Evolutionary conservation across 2,329 filamentous ascomycete species (phyloP), one percentile per base, ranked within the genome.

Genomic region (Delphinella strobiligena): DNA sequence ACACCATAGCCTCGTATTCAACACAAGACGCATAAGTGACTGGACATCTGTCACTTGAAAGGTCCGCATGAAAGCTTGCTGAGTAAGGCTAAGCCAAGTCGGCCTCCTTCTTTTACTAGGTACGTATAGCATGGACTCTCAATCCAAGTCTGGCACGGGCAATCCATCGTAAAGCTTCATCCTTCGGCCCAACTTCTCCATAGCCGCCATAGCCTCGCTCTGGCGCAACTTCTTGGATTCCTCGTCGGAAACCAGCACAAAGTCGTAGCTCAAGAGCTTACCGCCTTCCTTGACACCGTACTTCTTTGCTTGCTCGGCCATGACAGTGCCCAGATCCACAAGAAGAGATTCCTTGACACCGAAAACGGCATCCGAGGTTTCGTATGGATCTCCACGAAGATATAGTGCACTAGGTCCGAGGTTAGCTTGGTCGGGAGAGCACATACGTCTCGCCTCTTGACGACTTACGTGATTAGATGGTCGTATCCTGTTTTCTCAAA

Each of bases 401-500:
- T 89, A 93, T 0, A 93, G 64, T 0, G 84, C 82, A 3, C 80
- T 86, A n/a, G n/a, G n/a, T n/a, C n/a, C n/a, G n/a, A n/a, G n/a
- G n/a, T 38, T 12, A 5, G 29, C 16, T 4, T 5, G 35, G 22
- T 29, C 29, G 8, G 12, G 12, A 11, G 16, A 4, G 18, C n/a
- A 3, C 2, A 10, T n/a, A 16, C 1, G 31, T 5, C 12, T 11
- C 17, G 9, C 8, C n/a, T n/a, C n/a, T n/a, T n/a, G n/a, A n/a
- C n/a, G n/a, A 77, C 78, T 47, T 67, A 88, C 82, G 85, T 93
- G 54, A 91, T 80, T 51, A 93, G 61, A 55, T 80, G 74, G 64
- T 93, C 85, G 63, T 74, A 87, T 0, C 82, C 82, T 24, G 69
- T 60, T 66, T 85, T 87, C 55, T 80, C 75, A 62, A 93, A 87